A percentile compares a stretch with the other conserved stretches of the same genome.
Evolutionary conservation across 805 yeast genomes (phyloP).

Genomic region (Priceomyces castillae): DNA sequence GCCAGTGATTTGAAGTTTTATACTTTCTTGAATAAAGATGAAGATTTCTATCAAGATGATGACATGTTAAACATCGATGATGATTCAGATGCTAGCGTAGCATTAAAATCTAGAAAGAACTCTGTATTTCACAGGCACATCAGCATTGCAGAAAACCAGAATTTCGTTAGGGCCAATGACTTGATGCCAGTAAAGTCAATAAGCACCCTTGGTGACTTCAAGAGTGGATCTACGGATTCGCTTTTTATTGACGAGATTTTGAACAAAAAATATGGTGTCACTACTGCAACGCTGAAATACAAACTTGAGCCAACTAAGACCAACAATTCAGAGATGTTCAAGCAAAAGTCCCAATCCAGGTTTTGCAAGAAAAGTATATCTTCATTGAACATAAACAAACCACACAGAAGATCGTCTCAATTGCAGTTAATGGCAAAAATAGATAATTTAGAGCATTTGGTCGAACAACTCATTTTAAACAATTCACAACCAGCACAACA

Average conservation of each 20-base stretch:
- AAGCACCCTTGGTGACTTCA: conserved; percentile 31
- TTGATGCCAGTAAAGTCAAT: conserved; percentile 30
- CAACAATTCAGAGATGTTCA: conserved; percentile 2
- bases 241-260: conserved; percentile 34
- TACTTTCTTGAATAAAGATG: conserved; percentile 32
- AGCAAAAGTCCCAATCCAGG: neutral
- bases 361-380: conserved; percentile 2
- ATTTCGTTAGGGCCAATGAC: conserved; percentile 4
- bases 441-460: neutral
- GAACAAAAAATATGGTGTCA: conserved; percentile 24
- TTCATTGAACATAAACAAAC: conserved; percentile 4
- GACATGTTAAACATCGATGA: conserved; percentile 24
- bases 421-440: neutral
- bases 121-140: conserved; percentile 18
- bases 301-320: conserved; percentile 5
- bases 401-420: neutral
- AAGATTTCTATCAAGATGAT: conserved; percentile 28
- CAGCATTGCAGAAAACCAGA: conserved; percentile 15
- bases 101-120: conserved; percentile 25
- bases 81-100: conserved; percentile 26
- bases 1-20: conserved; percentile 26
- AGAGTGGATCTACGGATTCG: conserved; percentile 40
- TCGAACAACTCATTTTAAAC: conserved; percentile 1
- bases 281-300: conserved; percentile 2
- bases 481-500: neutral